Conservation (phyloP, 2,329 filamentous ascomycete genomes). For the Fusarium sp. region DNA sequence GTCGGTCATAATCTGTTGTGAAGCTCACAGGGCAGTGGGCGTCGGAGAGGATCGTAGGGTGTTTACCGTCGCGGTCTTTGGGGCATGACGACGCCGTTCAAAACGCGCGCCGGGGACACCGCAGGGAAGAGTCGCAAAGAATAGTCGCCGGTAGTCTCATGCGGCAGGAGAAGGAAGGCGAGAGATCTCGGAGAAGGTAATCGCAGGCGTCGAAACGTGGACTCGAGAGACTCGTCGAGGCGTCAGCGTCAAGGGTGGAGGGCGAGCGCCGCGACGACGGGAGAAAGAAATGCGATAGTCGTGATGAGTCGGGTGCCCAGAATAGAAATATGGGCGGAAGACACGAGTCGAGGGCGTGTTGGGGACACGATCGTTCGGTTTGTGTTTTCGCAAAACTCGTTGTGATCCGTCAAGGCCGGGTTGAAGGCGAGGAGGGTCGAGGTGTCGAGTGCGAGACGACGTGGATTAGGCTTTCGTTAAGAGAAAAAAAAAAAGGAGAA, state of each 20-base stretch:
- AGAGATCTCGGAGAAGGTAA: slow-evolving; percentile 16
- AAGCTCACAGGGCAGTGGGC: slow-evolving; percentile 56
- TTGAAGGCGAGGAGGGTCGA: slow-evolving; percentile 41
- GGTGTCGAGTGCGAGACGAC: slow-evolving; percentile 41
- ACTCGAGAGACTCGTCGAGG: slow-evolving; percentile 26
- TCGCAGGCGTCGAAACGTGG: slow-evolving; percentile 31
- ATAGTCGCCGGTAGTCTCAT: slow-evolving; percentile 39
- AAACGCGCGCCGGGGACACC: slow-evolving; percentile 54
- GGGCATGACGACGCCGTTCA: slow-evolving; percentile 69
- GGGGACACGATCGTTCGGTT: slow-evolving; percentile 40
- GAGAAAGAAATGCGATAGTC: slow-evolving; percentile 15
- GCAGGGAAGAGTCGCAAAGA: slow-evolving; percentile 35
- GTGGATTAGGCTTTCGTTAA: slow-evolving; percentile 26
- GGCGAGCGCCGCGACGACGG: slow-evolving; percentile 30
- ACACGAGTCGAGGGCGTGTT: slow-evolving; percentile 38
- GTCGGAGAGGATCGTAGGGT: slow-evolving; percentile 53
- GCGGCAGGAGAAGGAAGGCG: slow-evolving; percentile 21
- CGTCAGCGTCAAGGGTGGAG: slow-evolving; percentile 36
- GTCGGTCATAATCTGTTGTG: slow-evolving; percentile 72
- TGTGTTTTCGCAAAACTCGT: slow-evolving; percentile 49
- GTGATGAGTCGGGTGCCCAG: slow-evolving; percentile 16
- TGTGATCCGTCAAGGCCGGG: slow-evolving; percentile 45
- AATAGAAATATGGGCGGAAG: slow-evolving; percentile 29
- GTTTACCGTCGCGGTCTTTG: slow-evolving; percentile 65
- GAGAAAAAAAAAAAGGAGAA: slow-evolving; percentile 26